Evolutionary conservation across 169 alveolate genomes (phyloP).

Genomic region (Prorocentrum cordatum): DNA sequence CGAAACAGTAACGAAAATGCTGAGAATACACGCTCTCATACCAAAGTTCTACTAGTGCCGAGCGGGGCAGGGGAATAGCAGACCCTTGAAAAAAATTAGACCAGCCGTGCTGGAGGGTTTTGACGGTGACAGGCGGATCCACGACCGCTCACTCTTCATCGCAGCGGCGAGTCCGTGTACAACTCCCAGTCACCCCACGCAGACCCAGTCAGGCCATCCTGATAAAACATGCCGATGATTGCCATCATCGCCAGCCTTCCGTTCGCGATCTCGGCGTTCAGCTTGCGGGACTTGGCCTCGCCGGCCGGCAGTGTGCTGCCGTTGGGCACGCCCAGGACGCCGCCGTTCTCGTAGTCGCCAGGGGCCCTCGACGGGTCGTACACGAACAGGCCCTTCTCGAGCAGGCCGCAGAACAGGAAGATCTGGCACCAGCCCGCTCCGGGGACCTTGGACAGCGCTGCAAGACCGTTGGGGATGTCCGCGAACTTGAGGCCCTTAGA

Average conservation of each 20-base stretch:
- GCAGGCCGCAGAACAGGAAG: slow-evolving; percentile 17
- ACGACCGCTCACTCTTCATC: too few relatives aligned
- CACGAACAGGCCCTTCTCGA: slow-evolving; percentile 37
- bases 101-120: too few relatives aligned
- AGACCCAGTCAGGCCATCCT: too few relatives aligned
- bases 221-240: too few relatives aligned
- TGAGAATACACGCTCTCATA: too few relatives aligned
- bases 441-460: slow-evolving; percentile 34
- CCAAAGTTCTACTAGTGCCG: too few relatives aligned
- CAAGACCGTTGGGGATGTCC: background rate
- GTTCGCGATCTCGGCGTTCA: slow-evolving; percentile 12
- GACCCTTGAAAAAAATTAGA: too few relatives aligned
- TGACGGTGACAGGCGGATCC: too few relatives aligned
- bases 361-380: slow-evolving; percentile 22
- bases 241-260: background rate
- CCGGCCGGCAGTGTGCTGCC: slow-evolving; percentile 43
- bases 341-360: slow-evolving; percentile 10
- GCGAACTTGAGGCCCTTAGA: background rate
- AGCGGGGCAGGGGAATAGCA: too few relatives aligned
- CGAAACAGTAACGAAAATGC: too few relatives aligned
- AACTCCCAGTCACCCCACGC: too few relatives aligned
- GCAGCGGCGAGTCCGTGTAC: too few relatives aligned
- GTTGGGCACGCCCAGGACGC: slow-evolving; percentile 41
- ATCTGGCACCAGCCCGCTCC: slow-evolving; percentile 36
- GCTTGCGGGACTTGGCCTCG: slow-evolving; percentile 17